Evolutionary conservation across 2,329 filamentous ascomycete species (phyloP).

Genomic region (Trichoderma semiorbis): DNA sequence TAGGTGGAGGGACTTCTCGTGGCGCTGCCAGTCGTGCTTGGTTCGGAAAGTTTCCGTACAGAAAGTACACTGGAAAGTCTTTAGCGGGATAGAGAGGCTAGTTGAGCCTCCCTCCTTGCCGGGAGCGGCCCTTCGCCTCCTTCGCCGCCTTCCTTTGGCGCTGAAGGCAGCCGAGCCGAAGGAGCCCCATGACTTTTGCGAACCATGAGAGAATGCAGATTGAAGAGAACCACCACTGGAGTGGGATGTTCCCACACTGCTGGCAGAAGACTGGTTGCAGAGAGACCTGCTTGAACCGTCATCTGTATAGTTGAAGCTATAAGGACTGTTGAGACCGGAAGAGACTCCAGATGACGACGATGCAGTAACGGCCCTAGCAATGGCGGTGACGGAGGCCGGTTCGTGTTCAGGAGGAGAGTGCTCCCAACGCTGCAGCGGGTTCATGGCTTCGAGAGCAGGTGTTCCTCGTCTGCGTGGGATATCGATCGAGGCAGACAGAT

Average conservation of each 20-base stretch:
- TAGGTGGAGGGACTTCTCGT: constrained; percentile 64
- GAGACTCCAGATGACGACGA: constrained; percentile 47
- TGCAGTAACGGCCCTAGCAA: constrained; percentile 55
- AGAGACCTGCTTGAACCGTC: constrained; percentile 58
- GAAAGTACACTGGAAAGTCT: constrained; percentile 65
- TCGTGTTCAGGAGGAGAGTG: constrained; percentile 59
- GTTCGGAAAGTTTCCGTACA: constrained; percentile 66
- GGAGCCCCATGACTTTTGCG: constrained; percentile 54
- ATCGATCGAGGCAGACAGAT: constrained; percentile 62
- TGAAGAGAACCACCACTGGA: constrained; percentile 57
- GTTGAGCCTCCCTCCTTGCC: constrained; percentile 31
- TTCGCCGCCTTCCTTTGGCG: constrained; percentile 44
- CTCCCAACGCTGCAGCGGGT: constrained; percentile 32
- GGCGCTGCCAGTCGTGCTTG: constrained; percentile 67
- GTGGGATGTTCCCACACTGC: constrained; percentile 58
- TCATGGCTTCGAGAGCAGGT: constrained; percentile 41
- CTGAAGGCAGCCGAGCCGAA: constrained; percentile 44
- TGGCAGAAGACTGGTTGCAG: constrained; percentile 57
- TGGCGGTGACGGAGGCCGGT: constrained; percentile 56
- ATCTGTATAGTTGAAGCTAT: constrained; percentile 56
- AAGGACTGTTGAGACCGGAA: constrained; percentile 56
- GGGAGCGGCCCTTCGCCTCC: constrained; percentile 43
- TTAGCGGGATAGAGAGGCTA: constrained; percentile 42
- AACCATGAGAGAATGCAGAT: constrained; percentile 57
- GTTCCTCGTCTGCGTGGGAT: constrained; percentile 63